A percentile compares a stretch with the other conserved stretches of the same genome.
Conservation (phyloP, 2,329 filamentous ascomycete genomes). For the Fusarium sublunatum region DNA sequence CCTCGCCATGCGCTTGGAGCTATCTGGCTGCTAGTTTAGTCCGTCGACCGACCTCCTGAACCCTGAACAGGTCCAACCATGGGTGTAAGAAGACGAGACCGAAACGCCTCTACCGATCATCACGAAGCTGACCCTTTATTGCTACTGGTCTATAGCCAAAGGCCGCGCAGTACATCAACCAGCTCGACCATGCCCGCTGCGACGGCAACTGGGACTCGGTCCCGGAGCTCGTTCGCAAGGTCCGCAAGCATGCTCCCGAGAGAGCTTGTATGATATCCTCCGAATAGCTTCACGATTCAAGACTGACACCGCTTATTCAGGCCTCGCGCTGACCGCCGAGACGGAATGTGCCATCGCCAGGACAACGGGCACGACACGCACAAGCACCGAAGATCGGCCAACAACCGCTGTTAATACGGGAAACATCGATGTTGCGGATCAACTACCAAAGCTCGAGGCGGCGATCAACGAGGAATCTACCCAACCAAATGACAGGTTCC, state of each 20-base stretch:
- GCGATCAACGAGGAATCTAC: slow-evolving; percentile 69
- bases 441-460: slow-evolving; percentile 63
- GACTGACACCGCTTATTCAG: slow-evolving; percentile 55
- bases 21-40: slow-evolving; percentile 40
- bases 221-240: slow-evolving; percentile 89
- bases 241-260: slow-evolving; percentile 91
- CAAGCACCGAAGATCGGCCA: slow-evolving; percentile 49
- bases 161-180: slow-evolving; percentile 81
- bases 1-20: slow-evolving; percentile 43
- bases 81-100: slow-evolving; percentile 49
- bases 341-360: slow-evolving; percentile 74
- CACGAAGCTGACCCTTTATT: slow-evolving; percentile 40
- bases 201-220: slow-evolving; percentile 88
- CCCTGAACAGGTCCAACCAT: slow-evolving; percentile 50
- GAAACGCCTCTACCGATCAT: slow-evolving; percentile 10
- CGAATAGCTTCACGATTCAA: slow-evolving; percentile 4
- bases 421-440: slow-evolving; percentile 58
- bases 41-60: slow-evolving; percentile 45
- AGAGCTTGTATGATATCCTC: slow-evolving; percentile 74
- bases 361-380: slow-evolving; percentile 53
- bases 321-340: slow-evolving; percentile 76
- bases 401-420: slow-evolving; percentile 56
- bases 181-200: slow-evolving; percentile 87
- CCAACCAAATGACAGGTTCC: slow-evolving; percentile 71
- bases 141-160: slow-evolving; percentile 66